Percentiles rank a stretch among this genome's conserved stretches.
Evolutionary conservation across 306 rosid genomes (phyloP).

Genomic region (Fragaria ananassa): DNA sequence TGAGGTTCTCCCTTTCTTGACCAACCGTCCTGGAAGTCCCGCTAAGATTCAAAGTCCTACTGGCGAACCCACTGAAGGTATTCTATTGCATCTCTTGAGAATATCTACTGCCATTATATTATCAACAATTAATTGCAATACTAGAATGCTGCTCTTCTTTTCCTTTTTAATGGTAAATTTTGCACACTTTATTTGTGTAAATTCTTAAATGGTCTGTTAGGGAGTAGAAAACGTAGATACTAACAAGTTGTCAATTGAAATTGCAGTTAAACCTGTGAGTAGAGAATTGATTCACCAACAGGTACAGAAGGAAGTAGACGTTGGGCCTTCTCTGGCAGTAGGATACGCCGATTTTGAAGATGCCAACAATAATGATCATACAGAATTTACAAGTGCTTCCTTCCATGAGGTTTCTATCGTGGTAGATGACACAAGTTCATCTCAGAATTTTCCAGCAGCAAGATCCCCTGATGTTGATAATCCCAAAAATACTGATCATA

Average conservation of each 20-base stretch:
- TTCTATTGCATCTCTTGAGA: neutral
- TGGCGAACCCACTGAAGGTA: conserved; percentile 16
- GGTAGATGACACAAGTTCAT: conserved; percentile 12
- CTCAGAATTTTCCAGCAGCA: conserved; percentile 5
- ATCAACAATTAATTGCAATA: neutral
- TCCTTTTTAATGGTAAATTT: neutral
- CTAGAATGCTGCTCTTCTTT: neutral
- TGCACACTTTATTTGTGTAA: neutral
- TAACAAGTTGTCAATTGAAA: conserved; percentile 14
- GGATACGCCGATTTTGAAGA: conserved; percentile 21
- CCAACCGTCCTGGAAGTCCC: conserved; percentile 8
- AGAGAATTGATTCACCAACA: conserved; percentile 18
- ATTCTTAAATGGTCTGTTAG: neutral
- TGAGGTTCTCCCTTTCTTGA: conserved; percentile 59
- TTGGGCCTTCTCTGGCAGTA: conserved; percentile 19
- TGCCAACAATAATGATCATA: conserved; percentile 5
- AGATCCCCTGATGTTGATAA: conserved; percentile 19
- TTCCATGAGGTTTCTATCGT: conserved; percentile 10
- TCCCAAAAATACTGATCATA: conserved; percentile 5
- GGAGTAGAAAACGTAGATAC: neutral
- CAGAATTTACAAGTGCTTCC: too few relatives aligned
- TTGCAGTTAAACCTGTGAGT: conserved; percentile 38
- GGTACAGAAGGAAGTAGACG: conserved; percentile 16
- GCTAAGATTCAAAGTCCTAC: conserved; percentile 16
- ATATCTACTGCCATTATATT: neutral